Conservation (phyloP, 768 basidiomycete genomes). For the Hemileccinum rubropunctum region DNA sequence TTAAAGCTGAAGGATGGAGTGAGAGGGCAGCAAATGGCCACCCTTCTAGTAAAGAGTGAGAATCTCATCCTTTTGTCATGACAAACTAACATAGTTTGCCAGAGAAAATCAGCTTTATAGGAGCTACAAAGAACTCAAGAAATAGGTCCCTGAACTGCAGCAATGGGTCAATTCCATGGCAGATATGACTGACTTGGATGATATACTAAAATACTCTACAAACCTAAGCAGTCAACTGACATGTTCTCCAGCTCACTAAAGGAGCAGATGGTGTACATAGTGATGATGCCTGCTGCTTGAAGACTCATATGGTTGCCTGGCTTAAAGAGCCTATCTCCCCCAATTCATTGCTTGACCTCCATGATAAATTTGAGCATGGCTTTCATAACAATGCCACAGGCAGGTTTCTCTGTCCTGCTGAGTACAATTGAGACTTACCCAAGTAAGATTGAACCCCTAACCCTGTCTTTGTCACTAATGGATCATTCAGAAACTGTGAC, state of each 20-base stretch:
- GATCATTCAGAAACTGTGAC: not conserved
- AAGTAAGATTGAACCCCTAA: too few species aligned
- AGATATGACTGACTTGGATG: not conserved
- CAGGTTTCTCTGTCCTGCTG: too few species aligned
- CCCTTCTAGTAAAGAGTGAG: not conserved
- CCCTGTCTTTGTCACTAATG: not conserved
- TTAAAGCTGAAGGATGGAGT: not conserved
- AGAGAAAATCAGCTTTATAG: not conserved
- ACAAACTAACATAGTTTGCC: not conserved
- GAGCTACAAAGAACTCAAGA: not conserved
- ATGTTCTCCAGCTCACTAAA: not conserved
- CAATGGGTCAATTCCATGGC: not conserved
- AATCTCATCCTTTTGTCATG: not conserved
- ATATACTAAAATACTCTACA: not conserved
- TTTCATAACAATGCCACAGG: too few species aligned
- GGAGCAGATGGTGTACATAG: not conserved
- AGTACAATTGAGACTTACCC: too few species aligned
- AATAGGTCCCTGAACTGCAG: not conserved
- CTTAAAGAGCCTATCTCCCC: too few species aligned
- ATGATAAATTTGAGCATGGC: too few species aligned
- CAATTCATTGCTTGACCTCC: too few species aligned
- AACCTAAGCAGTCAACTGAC: not conserved
- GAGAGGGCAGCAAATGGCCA: not conserved
- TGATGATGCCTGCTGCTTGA: not conserved
- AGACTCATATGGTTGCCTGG: too few species aligned